phyloP scores from a whole-genome alignment of 83 land plant species.

The Picea abies region DNA sequence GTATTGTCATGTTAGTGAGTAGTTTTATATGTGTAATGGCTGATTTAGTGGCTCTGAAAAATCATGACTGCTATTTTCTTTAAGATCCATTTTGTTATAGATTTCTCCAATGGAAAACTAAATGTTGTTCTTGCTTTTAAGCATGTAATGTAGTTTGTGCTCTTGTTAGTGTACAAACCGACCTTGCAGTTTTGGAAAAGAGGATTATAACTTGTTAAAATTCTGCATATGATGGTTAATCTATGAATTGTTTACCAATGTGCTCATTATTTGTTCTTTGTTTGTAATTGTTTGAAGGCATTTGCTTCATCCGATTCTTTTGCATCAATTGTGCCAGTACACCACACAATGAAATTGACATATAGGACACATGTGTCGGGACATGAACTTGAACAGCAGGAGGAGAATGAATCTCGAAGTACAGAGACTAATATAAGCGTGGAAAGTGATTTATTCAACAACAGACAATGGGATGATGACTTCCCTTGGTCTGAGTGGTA shows the following conservation, averaged over 20 bases:
- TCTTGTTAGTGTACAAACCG: neutral
- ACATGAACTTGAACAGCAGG: conserved; percentile 38
- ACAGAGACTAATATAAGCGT: conserved; percentile 30
- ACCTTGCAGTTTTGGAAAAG: neutral
- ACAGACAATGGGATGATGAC: conserved; percentile 90
- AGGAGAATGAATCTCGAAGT: conserved; percentile 30
- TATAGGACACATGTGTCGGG: conserved; percentile 75
- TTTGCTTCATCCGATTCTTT: conserved; percentile 52
- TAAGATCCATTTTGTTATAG: no score
- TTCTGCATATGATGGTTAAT: neutral
- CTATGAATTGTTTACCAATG: neutral
- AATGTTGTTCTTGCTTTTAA: neutral
- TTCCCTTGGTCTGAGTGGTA: conserved; percentile 99
- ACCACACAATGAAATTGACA: conserved; percentile 82
- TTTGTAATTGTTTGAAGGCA: conserved; percentile 44
- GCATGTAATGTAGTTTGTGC: neutral
- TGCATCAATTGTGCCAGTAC: conserved; percentile 44
- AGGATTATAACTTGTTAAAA: neutral
- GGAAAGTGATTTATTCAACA: conserved; percentile 31
- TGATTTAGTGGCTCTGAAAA: no score
- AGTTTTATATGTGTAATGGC: neutral
- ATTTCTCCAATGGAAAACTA: neutral
- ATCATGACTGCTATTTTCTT: no score
- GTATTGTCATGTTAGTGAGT: neutral
- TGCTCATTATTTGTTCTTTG: conserved; percentile 12